These are phyloP conservation scores for Prunus mira DNA, from an alignment of 306 rosid genomes.

Conservation along the genomic window DNA sequence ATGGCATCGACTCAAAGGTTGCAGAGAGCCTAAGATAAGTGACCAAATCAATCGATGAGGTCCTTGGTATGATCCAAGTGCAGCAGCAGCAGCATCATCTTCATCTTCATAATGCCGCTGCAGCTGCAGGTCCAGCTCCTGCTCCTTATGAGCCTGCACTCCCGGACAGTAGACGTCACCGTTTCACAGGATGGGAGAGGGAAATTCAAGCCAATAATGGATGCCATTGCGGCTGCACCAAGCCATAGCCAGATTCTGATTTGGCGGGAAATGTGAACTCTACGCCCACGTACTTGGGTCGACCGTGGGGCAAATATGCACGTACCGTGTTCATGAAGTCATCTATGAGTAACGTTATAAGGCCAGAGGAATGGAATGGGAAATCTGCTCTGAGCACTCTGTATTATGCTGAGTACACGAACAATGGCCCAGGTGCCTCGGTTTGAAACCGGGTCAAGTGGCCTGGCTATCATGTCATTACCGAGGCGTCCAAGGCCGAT, in stretches of 20 bases:
- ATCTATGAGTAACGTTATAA: not conserved
- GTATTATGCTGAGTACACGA: conserved; percentile 3
- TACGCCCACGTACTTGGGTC: too few species aligned
- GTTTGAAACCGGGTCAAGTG: not conserved
- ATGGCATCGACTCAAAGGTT: not conserved
- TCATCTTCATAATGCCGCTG: not conserved
- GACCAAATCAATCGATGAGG: not conserved
- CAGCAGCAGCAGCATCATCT: not conserved
- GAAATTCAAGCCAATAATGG: conserved; percentile 3
- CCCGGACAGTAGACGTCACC: not conserved
- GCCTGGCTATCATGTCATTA: conserved; percentile 1
- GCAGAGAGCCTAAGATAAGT: not conserved
- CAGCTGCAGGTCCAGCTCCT: too few species aligned
- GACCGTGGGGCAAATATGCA: too few species aligned
- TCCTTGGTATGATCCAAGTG: not conserved
- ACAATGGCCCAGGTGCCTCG: not conserved
- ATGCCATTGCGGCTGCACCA: conserved; percentile 10
- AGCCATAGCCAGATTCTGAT: not conserved
- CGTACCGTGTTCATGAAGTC: conserved; percentile 2
- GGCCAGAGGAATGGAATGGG: not conserved
- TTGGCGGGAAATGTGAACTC: too few species aligned
- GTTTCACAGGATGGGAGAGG: not conserved
- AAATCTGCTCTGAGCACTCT: not conserved
- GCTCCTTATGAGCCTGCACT: not conserved
- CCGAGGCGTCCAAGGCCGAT: not conserved